Conservation (phyloP, 1,139 yeast genomes). For the Citeromyces hawaiiensis region DNA sequence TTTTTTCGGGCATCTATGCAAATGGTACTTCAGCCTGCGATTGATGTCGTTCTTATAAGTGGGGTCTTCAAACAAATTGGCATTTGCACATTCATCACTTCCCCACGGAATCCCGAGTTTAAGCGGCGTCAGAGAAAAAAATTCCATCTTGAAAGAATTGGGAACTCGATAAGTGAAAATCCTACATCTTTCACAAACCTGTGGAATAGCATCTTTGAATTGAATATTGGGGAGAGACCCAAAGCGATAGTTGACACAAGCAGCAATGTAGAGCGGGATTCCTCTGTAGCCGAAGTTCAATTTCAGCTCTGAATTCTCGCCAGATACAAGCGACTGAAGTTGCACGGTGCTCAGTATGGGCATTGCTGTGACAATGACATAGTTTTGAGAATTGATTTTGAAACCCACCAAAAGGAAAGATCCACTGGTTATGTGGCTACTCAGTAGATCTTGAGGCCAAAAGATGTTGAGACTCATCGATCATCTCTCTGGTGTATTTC, state of each 20-base stretch:
- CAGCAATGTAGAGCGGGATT: not conserved
- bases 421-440: not conserved
- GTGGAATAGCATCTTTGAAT: not conserved
- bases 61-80: not conserved
- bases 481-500: not conserved
- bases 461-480: not conserved
- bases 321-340: not conserved
- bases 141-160: not conserved
- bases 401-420: not conserved
- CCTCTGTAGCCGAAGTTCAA: not conserved
- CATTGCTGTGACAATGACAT: not conserved
- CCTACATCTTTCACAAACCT: not conserved
- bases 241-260: not conserved
- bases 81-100: not conserved
- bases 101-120: not conserved
- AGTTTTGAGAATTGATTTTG: not conserved
- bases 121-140: not conserved
- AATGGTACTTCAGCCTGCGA: not conserved
- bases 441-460: not conserved
- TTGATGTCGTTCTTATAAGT: not conserved
- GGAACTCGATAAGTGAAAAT: not conserved
- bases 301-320: not conserved
- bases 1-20: not conserved
- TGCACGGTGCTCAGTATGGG: not conserved
- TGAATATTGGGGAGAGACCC: not conserved